These are phyloP conservation scores for Trichosanthes cucumerina DNA, from an alignment of 306 rosid genomes.

Conservation along the genomic window DNA sequence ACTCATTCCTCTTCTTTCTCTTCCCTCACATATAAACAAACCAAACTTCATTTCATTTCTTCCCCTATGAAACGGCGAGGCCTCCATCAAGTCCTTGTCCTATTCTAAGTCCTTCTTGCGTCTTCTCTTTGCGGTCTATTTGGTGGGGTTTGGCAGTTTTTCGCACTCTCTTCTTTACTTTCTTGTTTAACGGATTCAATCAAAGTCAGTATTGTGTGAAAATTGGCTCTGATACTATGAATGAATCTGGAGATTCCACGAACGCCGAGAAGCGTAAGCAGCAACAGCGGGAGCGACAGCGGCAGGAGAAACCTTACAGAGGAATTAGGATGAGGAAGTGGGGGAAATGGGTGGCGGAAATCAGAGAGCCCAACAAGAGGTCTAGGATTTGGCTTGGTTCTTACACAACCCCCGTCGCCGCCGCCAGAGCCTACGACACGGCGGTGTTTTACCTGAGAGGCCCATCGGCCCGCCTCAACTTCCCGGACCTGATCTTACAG, in stretches of 20 bases:
- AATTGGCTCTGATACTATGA: background rate
- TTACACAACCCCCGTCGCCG: conserved; percentile 52
- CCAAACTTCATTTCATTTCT: background rate
- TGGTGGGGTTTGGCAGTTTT: no score
- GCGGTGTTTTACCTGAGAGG: conserved; percentile 56
- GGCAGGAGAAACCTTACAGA: conserved; percentile 37
- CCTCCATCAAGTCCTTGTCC: background rate
- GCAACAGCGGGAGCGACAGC: background rate
- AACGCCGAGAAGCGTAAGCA: conserved; percentile 30
- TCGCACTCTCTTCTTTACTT: no score
- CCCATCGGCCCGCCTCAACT: conserved; percentile 57
- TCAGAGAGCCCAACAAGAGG: conserved; percentile 62
- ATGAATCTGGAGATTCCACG: background rate
- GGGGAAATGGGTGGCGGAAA: conserved; percentile 82
- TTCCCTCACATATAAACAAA: background rate
- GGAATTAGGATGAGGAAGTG: conserved; percentile 80
- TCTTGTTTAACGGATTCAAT: no score
- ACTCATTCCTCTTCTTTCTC: background rate
- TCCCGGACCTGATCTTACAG: conserved; percentile 42
- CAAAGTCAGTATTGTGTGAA: no score
- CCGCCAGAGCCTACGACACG: conserved; percentile 78
- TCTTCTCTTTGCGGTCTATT: no score
- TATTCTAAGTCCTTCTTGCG: no score
- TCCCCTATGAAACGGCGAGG: background rate
- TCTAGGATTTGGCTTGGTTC: conserved; percentile 73